phyloP scores from a whole-genome alignment of 179 eudicot species.

The Camellia oleifera region DNA sequence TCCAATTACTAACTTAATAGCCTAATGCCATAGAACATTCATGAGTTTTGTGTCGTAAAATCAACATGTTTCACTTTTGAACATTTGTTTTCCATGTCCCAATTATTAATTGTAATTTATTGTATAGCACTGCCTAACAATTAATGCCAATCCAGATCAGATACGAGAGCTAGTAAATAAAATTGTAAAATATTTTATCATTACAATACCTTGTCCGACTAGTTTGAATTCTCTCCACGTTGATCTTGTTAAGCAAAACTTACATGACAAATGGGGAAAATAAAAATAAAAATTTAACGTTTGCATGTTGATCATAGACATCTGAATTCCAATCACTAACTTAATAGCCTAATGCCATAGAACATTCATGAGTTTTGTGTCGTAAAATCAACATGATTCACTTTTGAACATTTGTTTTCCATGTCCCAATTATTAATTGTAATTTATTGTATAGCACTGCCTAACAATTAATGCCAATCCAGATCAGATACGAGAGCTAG shows the following conservation, averaged over 20 bases:
- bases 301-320: background rate
- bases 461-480: background rate
- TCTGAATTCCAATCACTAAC: background rate
- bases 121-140: background rate
- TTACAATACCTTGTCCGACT: constrained; percentile 27
- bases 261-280: background rate
- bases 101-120: background rate
- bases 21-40: background rate
- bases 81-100: background rate
- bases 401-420: background rate
- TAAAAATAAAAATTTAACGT: background rate
- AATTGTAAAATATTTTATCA: background rate
- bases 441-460: background rate
- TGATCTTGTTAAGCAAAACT: constrained; percentile 12
- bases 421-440: background rate
- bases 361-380: background rate
- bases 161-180: background rate
- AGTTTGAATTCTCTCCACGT: constrained; percentile 15
- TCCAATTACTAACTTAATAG: background rate
- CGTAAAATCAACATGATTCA: background rate
- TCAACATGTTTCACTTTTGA: background rate
- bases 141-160: background rate
- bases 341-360: background rate
- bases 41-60: background rate
- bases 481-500: background rate